Percentiles rank a stretch among this genome's conserved stretches.
Conservation (phyloP, 768 basidiomycete species). For the Mycena floridula region DNA sequence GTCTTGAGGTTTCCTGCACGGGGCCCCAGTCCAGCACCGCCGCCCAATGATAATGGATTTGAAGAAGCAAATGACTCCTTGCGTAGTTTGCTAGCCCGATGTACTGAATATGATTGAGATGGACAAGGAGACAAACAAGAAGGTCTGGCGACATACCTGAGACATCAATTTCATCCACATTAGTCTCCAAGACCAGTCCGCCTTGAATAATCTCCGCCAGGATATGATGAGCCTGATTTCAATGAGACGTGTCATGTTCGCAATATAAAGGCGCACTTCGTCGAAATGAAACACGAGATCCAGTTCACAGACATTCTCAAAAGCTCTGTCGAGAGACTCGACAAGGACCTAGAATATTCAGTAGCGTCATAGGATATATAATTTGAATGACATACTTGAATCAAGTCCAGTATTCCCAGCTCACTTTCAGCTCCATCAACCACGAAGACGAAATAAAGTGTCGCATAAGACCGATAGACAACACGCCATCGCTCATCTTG, state of each 20-base stretch:
- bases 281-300: constrained; percentile 99
- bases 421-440: constrained; percentile 97
- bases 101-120: constrained; percentile 39
- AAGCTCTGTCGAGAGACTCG: constrained; percentile 90
- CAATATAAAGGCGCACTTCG: constrained; percentile 50
- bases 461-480: constrained; percentile 94
- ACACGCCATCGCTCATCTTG: constrained; percentile 70
- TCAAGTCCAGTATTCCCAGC: constrained; percentile 90
- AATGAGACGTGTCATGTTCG: background rate
- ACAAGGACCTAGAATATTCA: constrained; percentile 92
- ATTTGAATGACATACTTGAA: constrained; percentile 60
- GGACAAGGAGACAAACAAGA: constrained; percentile 4
- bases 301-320: constrained; percentile 97
- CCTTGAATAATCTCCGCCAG: constrained; percentile 96
- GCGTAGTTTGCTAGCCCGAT: constrained; percentile 61
- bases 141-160: constrained; percentile 42
- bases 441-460: constrained; percentile 94
- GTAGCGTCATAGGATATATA: too few relatives aligned
- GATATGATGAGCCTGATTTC: constrained; percentile 80
- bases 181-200: constrained; percentile 93
- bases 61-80: constrained; percentile 78
- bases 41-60: constrained; percentile 73
- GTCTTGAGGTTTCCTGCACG: constrained; percentile 58
- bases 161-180: constrained; percentile 76
- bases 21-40: constrained; percentile 52